Conservation (phyloP, 2,329 filamentous ascomycete species). For the Niveomyces coronatus region DNA sequence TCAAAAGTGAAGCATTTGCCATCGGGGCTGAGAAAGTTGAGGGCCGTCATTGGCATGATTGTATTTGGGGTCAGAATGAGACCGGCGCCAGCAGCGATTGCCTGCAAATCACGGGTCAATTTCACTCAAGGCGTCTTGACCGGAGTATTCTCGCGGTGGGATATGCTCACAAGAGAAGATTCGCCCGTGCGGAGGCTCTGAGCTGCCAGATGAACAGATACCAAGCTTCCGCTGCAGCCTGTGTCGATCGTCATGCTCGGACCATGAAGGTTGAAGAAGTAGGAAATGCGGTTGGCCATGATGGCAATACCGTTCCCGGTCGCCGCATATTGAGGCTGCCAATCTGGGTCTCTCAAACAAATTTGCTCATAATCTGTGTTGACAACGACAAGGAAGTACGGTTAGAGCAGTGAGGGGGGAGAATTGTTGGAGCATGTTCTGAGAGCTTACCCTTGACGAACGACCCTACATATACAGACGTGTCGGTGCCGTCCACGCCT, state of each 20-base stretch:
- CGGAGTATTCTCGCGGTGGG: too few relatives aligned
- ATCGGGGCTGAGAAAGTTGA: constrained; percentile 42
- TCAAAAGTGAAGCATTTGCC: constrained; percentile 46
- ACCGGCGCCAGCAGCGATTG: constrained; percentile 40
- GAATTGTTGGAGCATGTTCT: too few relatives aligned
- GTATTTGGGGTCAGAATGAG: constrained; percentile 45
- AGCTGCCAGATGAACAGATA: constrained; percentile 42
- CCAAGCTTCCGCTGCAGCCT: constrained; percentile 46
- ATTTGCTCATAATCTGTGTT: constrained; percentile 39
- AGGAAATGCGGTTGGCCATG: constrained; percentile 45
- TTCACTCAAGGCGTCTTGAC: too few relatives aligned
- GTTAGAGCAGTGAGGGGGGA: too few relatives aligned
- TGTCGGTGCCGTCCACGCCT: constrained; percentile 32
- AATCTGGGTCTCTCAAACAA: constrained; percentile 38
- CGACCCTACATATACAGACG: constrained; percentile 39
- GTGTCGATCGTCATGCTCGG: constrained; percentile 50
- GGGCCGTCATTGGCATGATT: constrained; percentile 44
- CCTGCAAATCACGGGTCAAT: constrained; percentile 17
- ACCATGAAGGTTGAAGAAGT: constrained; percentile 44
- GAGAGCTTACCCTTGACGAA: constrained; percentile 37
- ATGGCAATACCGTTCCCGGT: constrained; percentile 44
- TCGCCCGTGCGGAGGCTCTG: constrained; percentile 38
- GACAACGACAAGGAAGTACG: neutral
- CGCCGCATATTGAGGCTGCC: constrained; percentile 39
- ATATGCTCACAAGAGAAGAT: constrained; percentile 26